These are phyloP conservation scores for Ilex asprella DNA, from an alignment of 257 asterid genomes.

Conservation along the genomic window DNA sequence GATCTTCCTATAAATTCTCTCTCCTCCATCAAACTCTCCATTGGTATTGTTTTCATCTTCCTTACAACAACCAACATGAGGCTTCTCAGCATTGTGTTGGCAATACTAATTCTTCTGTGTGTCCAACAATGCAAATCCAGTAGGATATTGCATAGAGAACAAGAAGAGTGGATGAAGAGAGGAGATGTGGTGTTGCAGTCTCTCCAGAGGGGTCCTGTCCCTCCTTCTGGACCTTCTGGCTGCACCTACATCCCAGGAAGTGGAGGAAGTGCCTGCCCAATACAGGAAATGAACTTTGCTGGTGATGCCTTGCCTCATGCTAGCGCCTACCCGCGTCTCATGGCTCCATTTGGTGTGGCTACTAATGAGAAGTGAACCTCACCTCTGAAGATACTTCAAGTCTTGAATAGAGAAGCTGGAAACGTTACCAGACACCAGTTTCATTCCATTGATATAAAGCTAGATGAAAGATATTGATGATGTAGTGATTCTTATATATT, in stretches of 20 bases:
- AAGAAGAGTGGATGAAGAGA: slow-evolving; percentile 5
- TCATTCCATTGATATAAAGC: no score
- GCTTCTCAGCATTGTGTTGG: slow-evolving; percentile 1
- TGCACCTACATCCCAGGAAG: slow-evolving; percentile 67
- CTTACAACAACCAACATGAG: slow-evolving; percentile 18
- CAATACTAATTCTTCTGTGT: slow-evolving; percentile 4
- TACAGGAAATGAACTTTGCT: slow-evolving; percentile 19
- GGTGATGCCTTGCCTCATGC: slow-evolving; percentile 6
- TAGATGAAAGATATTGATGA: no score
- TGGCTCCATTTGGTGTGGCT: slow-evolving; percentile 9
- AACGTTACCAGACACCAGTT: no score
- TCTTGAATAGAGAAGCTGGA: no score
- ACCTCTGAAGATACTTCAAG: background rate
- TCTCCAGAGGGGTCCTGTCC: slow-evolving; percentile 44
- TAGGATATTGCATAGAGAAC: slow-evolving; percentile 21
- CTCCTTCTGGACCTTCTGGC: slow-evolving; percentile 62
- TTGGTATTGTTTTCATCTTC: background rate
- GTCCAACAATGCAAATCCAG: slow-evolving; percentile 10
- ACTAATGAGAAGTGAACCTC: slow-evolving; percentile 7
- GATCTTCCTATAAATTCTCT: background rate
- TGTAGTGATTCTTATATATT: no score
- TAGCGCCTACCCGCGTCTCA: slow-evolving; percentile 9
- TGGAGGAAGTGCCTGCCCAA: slow-evolving; percentile 27
- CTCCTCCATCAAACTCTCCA: background rate
- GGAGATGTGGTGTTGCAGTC: slow-evolving; percentile 3